phyloP scores from a whole-genome alignment of 352 stramenopile species.

The Phytophthora syringae region DNA sequence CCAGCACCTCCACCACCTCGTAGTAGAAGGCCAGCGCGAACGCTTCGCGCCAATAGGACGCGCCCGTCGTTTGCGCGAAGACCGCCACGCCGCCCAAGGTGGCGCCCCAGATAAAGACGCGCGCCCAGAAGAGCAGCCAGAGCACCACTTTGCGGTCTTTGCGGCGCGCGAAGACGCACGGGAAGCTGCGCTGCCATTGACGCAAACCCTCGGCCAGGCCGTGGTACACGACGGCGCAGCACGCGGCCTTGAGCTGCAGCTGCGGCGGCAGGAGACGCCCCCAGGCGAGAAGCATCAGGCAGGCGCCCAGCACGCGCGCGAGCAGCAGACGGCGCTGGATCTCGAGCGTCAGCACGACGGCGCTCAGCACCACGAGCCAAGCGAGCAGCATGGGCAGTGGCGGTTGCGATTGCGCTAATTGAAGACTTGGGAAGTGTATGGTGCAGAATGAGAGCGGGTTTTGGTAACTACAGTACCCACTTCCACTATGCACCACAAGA shows the following conservation, averaged over 20 bases:
- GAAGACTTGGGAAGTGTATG: conserved; percentile 19
- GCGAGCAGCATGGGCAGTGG: conserved; percentile 40
- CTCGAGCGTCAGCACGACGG: conserved; percentile 65
- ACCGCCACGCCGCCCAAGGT: conserved; percentile 42
- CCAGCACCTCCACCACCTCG: conserved; percentile 58
- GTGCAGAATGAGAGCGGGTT: background rate
- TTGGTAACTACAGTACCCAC: too few relatives aligned
- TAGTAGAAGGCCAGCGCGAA: conserved; percentile 42
- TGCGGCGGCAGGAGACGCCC: conserved; percentile 32
- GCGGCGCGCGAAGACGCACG: conserved; percentile 36
- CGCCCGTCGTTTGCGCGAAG: background rate
- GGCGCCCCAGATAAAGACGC: conserved; percentile 69
- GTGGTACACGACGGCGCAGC: conserved; percentile 54
- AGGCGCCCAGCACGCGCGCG: conserved; percentile 45
- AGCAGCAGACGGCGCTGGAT: conserved; percentile 60
- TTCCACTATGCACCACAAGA: too few relatives aligned
- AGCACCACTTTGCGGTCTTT: conserved; percentile 50
- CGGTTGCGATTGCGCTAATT: conserved; percentile 16
- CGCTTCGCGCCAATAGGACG: conserved; percentile 17
- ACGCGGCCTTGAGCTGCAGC: conserved; percentile 53
- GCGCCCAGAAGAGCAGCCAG: conserved; percentile 62
- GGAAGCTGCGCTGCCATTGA: conserved; percentile 46
- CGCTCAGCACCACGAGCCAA: conserved; percentile 52
- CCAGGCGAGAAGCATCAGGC: conserved; percentile 52
- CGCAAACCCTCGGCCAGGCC: conserved; percentile 37